Evolutionary conservation across 441 rosid genomes (phyloP).

Genomic region (Adansonia madagascariensis): DNA sequence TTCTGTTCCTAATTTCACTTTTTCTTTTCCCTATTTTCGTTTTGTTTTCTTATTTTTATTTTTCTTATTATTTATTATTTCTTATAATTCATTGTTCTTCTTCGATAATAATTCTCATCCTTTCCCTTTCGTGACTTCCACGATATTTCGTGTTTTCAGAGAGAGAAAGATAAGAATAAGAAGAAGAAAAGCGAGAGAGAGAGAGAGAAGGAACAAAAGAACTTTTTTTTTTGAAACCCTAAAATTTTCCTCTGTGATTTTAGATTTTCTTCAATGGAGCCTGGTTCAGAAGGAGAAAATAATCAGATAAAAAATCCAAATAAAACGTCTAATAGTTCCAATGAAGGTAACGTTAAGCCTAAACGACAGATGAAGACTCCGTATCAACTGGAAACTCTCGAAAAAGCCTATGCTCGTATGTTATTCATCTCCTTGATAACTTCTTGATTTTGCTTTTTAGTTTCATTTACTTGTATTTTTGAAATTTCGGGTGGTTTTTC

Average conservation of each 20-base stretch:
- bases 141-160: conserved; percentile 42
- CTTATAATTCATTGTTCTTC: conserved; percentile 32
- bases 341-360: conserved; percentile 61
- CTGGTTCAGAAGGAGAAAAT: conserved; percentile 60
- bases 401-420: conserved; percentile 82
- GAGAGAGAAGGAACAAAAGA: conserved; percentile 23
- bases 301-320: conserved; percentile 37
- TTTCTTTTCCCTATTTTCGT: conserved; percentile 26
- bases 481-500: conserved; percentile 18
- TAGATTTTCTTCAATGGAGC: conserved; percentile 47
- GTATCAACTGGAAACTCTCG: conserved; percentile 80
- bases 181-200: neutral
- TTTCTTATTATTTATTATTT: conserved; percentile 30
- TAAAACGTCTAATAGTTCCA: conserved; percentile 41
- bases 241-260: conserved; percentile 31
- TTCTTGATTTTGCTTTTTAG: neutral
- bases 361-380: conserved; percentile 99
- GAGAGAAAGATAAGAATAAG: conserved; percentile 15
- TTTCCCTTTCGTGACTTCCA: conserved; percentile 45
- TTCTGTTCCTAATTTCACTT: conserved; percentile 38
- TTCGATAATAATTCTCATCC: conserved; percentile 34
- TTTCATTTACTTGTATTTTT: neutral
- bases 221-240: conserved; percentile 52
- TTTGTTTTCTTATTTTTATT: conserved; percentile 29
- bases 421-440: neutral